Base-by-base conservation (phyloP, 352 stramenopile genomes). In the Pythium sp. region DNA sequence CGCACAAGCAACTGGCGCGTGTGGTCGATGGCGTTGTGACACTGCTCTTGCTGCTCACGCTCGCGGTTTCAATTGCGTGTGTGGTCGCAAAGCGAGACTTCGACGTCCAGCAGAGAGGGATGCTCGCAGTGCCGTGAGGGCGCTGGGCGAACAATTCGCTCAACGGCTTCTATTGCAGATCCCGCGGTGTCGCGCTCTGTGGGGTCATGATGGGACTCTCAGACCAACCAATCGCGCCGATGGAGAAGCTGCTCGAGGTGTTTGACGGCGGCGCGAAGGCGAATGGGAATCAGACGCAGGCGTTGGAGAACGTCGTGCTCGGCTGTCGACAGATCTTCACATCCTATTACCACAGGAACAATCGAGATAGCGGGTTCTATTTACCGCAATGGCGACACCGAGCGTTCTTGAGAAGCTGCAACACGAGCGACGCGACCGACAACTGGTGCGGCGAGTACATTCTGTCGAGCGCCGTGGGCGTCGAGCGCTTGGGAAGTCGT, bases 391-490 rank as follows among this genome's bases (percentile, higher is more conserved):
- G 34, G 34, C 34, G 34, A 4, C 30, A 56, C n/a, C 55, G 41
- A 14, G 43, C 30, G 12, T 69, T 69, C 56, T 18, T 69, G 18
- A 47, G 15, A 1, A 22, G 8, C 38, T 43, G 7, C 46, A 58
- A 26, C 24, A 54, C 64, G 11, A 64, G 55, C 64, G 43, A 60
- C 20, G 41, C 32, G 12, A 43, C 34, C 11, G 64, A 69, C 46
- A 43, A 20, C 2, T 69, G 64, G 55, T 69, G 64, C 11, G 46
- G 64, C 1, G 64, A 51, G n/a, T 53, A 36, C n/a, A 26, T 69
- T 4, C 53, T 68, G 34, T 22, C 34, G 26, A 18, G n/a, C 22
- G 28, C 7, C 3, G 22, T 22, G 2, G 28, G 11, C 41, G 11
- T 18, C 9, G 14, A 28, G 5, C 4, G 0, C 12, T 20, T 26